Conservation (phyloP, 2,329 filamentous ascomycete genomes). For the Zasmidium citrigriseum region DNA sequence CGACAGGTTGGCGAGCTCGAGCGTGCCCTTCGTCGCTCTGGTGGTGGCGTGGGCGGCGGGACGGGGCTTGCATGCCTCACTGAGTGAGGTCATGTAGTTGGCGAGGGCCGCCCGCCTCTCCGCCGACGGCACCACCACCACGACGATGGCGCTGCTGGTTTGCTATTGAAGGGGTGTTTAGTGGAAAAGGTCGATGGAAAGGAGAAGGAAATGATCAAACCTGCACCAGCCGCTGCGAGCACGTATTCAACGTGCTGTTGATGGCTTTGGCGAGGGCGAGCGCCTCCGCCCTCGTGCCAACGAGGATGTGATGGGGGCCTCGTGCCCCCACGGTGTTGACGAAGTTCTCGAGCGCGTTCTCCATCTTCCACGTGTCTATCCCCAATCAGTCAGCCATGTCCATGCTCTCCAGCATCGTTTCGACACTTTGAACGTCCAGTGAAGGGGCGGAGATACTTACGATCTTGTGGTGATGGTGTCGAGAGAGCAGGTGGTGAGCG, state of each 20-base stretch:
- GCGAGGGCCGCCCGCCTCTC: conserved; percentile 14
- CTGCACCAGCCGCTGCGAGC: conserved; percentile 25
- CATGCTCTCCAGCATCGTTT: too few relatives aligned
- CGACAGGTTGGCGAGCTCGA: conserved; percentile 17
- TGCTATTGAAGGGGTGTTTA: conserved; percentile 11
- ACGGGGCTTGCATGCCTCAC: conserved; percentile 15
- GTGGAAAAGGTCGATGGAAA: background rate
- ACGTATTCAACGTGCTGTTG: conserved; percentile 22
- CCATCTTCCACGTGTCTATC: background rate
- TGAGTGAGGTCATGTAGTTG: conserved; percentile 20
- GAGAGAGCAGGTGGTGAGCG: too few relatives aligned
- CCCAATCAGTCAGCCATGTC: too few relatives aligned
- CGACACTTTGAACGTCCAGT: too few relatives aligned
- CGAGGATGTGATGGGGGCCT: background rate
- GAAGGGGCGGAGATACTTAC: too few relatives aligned
- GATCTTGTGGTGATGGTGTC: too few relatives aligned
- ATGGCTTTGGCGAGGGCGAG: conserved; percentile 11
- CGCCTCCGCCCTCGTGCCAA: background rate
- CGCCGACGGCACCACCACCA: conserved; percentile 17
- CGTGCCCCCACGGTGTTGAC: background rate
- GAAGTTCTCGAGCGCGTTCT: background rate
- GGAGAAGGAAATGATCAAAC: conserved; percentile 16
- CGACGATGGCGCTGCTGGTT: conserved; percentile 23
- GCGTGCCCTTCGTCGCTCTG: background rate
- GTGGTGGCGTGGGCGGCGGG: conserved; percentile 1